Conservation (phyloP, 129 eudicot genomes). For the Lactuca saligna region DNA sequence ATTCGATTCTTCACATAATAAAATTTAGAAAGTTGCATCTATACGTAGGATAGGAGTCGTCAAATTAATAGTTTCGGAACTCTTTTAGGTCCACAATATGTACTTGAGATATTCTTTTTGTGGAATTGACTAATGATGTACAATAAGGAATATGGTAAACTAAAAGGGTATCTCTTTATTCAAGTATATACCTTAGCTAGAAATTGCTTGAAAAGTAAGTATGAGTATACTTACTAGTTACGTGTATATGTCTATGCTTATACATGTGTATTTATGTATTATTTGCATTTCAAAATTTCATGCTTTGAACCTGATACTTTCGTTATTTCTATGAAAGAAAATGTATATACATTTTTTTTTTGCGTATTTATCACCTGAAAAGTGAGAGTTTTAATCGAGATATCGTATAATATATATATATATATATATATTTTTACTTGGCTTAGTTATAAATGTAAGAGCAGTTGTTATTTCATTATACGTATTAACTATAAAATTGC, state of each 20-base stretch:
- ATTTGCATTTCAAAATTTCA: background rate
- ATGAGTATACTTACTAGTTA: background rate
- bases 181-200: conserved; percentile 5
- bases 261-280: background rate
- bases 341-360: no score
- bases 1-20: no score
- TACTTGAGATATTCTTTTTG: conserved; percentile 9
- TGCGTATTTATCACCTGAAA: background rate
- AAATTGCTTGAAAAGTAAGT: background rate
- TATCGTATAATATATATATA: no score
- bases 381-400: background rate
- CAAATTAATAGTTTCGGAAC: conserved; percentile 1
- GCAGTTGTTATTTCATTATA: no score
- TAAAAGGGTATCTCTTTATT: conserved; percentile 9
- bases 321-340: background rate
- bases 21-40: background rate
- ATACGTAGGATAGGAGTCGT: background rate
- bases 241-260: background rate
- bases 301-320: background rate
- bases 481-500: no score
- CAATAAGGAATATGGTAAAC: conserved; percentile 7
- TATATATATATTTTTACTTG: background rate
- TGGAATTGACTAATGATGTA: conserved; percentile 13
- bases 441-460: background rate
- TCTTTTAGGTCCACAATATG: conserved; percentile 11